Evolutionary conservation across 352 stramenopile genomes (phyloP).

Genomic region (Phytophthora meadii): DNA sequence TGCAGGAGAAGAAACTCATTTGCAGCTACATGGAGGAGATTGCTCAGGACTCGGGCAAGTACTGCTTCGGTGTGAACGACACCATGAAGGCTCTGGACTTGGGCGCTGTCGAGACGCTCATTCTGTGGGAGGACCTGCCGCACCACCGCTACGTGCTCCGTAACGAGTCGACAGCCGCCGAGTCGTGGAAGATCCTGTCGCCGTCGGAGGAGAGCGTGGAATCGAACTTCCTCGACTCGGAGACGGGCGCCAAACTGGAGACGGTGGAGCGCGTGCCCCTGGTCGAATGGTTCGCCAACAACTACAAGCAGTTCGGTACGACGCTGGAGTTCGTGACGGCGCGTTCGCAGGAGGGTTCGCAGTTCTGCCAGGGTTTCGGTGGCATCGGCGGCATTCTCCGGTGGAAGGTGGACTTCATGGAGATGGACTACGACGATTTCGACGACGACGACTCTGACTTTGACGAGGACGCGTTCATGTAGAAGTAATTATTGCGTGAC

Average conservation of each 20-base stretch:
- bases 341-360: conserved; percentile 97
- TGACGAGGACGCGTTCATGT: conserved; percentile 88
- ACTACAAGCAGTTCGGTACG: conserved; percentile 99
- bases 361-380: conserved; percentile 99
- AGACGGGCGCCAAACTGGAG: conserved; percentile 97
- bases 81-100: conserved; percentile 99
- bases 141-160: conserved; percentile 94
- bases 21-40: conserved; percentile 99
- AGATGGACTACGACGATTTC: conserved; percentile 96
- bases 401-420: conserved; percentile 99
- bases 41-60: conserved; percentile 98
- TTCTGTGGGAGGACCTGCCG: conserved; percentile 99
- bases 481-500: conserved; percentile 78
- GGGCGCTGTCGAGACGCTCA: conserved; percentile 99
- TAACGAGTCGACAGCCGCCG: conserved; percentile 92
- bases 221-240: conserved; percentile 95
- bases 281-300: conserved; percentile 99
- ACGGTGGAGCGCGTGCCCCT: conserved; percentile 96
- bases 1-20: conserved; percentile 99
- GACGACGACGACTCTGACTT: conserved; percentile 92
- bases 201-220: conserved; percentile 93
- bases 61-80: conserved; percentile 99
- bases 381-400: conserved; percentile 98
- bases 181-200: conserved; percentile 85
- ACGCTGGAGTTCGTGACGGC: conserved; percentile 99